phyloP scores from a whole-genome alignment of 1,284 basidiomycete species.

The Pisolithus thermaeus region DNA sequence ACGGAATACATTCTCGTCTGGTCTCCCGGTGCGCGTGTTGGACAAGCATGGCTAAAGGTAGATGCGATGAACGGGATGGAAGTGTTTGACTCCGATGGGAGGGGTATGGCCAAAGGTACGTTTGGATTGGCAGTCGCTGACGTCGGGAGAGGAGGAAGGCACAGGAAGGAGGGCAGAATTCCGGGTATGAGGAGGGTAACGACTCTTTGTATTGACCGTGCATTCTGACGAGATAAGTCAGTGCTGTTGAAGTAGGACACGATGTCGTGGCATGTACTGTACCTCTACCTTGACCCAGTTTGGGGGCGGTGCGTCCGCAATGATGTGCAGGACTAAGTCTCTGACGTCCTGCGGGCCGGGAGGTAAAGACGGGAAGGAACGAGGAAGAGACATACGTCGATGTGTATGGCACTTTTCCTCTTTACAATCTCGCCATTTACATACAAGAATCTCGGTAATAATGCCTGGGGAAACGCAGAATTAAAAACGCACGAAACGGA shows the following conservation, averaged over 20 bases:
- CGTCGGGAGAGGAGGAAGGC: constrained; percentile 60
- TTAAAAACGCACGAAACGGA: background rate
- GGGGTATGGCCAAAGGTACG: constrained; percentile 59
- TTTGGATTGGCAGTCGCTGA: constrained; percentile 62
- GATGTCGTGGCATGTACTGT: constrained; percentile 37
- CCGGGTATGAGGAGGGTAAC: constrained; percentile 80
- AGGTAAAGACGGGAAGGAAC: constrained; percentile 3
- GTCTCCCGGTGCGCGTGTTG: constrained; percentile 87
- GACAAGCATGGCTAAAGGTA: constrained; percentile 87
- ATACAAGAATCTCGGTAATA: constrained; percentile 76
- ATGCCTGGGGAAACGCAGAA: constrained; percentile 35
- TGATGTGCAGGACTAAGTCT: constrained; percentile 75
- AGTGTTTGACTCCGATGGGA: constrained; percentile 34
- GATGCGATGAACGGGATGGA: constrained; percentile 70
- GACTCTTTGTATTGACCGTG: constrained; percentile 66
- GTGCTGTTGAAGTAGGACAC: background rate
- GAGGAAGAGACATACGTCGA: constrained; percentile 52
- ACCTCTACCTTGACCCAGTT: constrained; percentile 84
- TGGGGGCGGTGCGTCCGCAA: constrained; percentile 76
- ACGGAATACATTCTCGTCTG: constrained; percentile 80
- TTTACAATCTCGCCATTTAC: constrained; percentile 67
- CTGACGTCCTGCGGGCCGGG: constrained; percentile 62
- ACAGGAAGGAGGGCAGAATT: constrained; percentile 63
- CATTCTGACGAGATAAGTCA: constrained; percentile 46
- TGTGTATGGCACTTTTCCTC: constrained; percentile 65